These are phyloP conservation scores for Camelina neglecta DNA, from an alignment of 345 rosid species.

Conservation along the genomic window DNA sequence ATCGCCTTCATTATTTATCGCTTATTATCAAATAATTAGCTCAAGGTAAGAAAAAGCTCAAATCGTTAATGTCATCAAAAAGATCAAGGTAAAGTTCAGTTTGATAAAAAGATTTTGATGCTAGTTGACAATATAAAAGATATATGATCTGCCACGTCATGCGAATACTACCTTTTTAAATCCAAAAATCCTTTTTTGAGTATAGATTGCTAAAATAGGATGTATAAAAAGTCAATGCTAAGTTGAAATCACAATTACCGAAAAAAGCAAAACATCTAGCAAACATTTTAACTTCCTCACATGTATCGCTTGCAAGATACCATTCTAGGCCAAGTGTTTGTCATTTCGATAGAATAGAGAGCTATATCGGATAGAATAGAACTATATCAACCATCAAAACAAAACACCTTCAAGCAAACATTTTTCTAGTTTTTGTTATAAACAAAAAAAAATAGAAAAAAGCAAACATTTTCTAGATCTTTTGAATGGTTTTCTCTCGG, in stretches of 20 bases:
- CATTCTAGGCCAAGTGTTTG: conserved; percentile 7
- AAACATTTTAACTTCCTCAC: conserved; percentile 30
- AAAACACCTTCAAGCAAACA: background rate
- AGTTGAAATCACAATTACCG: conserved; percentile 23
- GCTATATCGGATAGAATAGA: background rate
- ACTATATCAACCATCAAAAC: background rate
- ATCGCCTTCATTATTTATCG: background rate
- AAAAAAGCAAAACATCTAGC: conserved; percentile 27
- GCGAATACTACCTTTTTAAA: background rate
- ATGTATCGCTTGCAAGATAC: conserved; percentile 5
- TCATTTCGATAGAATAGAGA: too few relatives aligned
- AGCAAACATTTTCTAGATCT: background rate
- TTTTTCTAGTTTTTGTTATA: background rate
- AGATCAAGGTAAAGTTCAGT: background rate
- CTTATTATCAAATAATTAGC: background rate
- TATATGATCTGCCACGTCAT: conserved; percentile 2
- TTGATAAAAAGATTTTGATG: background rate
- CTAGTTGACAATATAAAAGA: conserved; percentile 30
- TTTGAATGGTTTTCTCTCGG: background rate
- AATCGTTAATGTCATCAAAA: too few relatives aligned
- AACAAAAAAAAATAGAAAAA: too few relatives aligned
- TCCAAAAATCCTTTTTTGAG: background rate
- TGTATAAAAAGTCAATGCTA: conserved; percentile 24
- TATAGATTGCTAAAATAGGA: background rate
- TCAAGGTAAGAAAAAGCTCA: too few relatives aligned